phyloP scores from a whole-genome alignment of 345 rosid genomes.

The Hirschfeldia incana region DNA sequence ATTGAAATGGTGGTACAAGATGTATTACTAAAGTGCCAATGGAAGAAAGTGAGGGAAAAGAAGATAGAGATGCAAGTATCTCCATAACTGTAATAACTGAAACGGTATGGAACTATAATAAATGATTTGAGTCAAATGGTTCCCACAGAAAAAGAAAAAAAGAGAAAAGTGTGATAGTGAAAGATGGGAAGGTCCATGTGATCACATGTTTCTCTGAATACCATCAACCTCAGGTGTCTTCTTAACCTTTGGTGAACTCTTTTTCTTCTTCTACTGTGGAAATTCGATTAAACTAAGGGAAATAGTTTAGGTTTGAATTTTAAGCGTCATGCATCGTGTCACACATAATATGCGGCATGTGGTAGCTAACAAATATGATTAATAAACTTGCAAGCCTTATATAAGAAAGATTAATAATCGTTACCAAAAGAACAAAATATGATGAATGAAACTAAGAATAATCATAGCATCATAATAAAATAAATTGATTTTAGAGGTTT shows the following conservation, averaged over 20 bases:
- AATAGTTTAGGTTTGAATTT: slow-evolving; percentile 20
- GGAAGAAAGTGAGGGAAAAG: background rate
- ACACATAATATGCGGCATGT: slow-evolving; percentile 35
- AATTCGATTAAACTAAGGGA: background rate
- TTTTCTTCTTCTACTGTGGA: slow-evolving; percentile 10
- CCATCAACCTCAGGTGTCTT: slow-evolving; percentile 40
- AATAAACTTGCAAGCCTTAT: background rate
- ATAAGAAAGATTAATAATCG: background rate
- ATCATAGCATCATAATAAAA: background rate
- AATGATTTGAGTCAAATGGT: slow-evolving; percentile 43
- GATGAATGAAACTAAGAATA: slow-evolving; percentile 1
- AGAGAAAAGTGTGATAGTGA: slow-evolving; percentile 35
- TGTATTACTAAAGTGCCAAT: background rate
- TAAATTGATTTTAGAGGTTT: background rate
- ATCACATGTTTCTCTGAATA: slow-evolving; percentile 50
- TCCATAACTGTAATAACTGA: slow-evolving; percentile 72
- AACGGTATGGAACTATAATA: slow-evolving; percentile 42
- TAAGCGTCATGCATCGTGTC: slow-evolving; percentile 34
- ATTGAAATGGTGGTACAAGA: background rate
- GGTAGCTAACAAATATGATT: slow-evolving; percentile 35
- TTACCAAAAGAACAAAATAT: background rate
- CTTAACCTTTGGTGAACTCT: slow-evolving; percentile 22
- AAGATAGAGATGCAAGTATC: slow-evolving; percentile 48
- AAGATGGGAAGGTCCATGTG: slow-evolving; percentile 58
- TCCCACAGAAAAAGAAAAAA: background rate